Base-by-base conservation (phyloP, 768 basidiomycete genomes). In the Porphyrellus cyaneotinctus region DNA sequence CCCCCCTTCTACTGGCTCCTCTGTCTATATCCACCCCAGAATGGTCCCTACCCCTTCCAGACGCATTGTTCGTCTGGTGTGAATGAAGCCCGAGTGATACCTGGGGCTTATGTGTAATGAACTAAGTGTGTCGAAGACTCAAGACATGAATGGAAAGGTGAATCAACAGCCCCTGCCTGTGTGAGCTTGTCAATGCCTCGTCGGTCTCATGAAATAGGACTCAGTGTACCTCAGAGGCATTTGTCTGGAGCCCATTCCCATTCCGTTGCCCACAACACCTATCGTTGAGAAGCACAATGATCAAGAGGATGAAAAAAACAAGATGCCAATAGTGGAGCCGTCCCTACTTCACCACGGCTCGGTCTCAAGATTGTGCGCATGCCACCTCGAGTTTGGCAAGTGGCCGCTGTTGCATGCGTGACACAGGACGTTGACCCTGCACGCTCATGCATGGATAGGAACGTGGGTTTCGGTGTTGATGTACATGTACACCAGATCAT, bases 171-270 rank as follows among this genome's bases (percentile, higher is more conserved):
- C 75, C 17, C 80, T 82, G 0, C 80, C 78, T 32, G 65, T 68
- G 10, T 75, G 89, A 17, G 83, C 88, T 2, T 73, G 85, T 53
- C 70, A 78, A 52, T 74, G 75, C 52, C 82, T 76, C 41, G 90
- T 93, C 58, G 89, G 92, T 60, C 83, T 88, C 58, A 78, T 80
- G 15, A 76, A 77, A 45, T 91, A 82, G 75, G 85, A 82, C 22
- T 85, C 87, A 38, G 74, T 75, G 17, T 83, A 89, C 65, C 60
- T 91, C 59, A 87, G 80, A 52, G 90, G 88, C 4, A 68, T 79
- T 20, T 86, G 88, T 67, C 61, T 91, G 60, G 85, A 82, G 31
- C 60, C 67, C 53, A 49, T 68, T 46, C 24, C 53, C 12, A 38
- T 62, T 0, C 38, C 49, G 14, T 37, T 49, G 2, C 23, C 46